phyloP scores from a whole-genome alignment of 2,329 filamentous ascomycete species.

The Monosporascus sp. region DNA sequence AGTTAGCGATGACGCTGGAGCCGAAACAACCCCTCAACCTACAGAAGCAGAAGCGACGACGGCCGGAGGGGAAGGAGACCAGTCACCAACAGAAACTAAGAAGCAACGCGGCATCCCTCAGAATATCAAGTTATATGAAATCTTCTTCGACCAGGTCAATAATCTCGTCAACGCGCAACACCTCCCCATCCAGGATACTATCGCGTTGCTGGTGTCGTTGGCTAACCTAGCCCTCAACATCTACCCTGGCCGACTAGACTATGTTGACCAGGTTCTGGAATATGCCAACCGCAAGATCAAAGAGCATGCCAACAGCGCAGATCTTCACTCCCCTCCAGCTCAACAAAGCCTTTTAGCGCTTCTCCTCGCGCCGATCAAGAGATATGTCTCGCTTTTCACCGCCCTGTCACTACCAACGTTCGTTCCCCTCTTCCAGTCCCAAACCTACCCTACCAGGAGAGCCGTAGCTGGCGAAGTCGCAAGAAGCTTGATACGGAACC shows the following conservation, averaged over 20 bases:
- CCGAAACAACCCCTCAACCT: constrained; percentile 31
- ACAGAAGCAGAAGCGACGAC: constrained; percentile 42
- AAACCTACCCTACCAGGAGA: constrained; percentile 86
- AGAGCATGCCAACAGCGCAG: constrained; percentile 90
- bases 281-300: constrained; percentile 83
- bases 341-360: constrained; percentile 87
- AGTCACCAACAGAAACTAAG: constrained; percentile 21
- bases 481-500: constrained; percentile 73
- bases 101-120: constrained; percentile 55
- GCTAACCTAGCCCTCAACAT: constrained; percentile 93
- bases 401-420: constrained; percentile 88
- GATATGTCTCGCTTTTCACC: constrained; percentile 94
- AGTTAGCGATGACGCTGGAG: constrained; percentile 22
- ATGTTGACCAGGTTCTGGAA: constrained; percentile 87
- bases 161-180: constrained; percentile 88
- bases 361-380: constrained; percentile 82
- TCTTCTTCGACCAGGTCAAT: constrained; percentile 95
- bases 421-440: constrained; percentile 80
- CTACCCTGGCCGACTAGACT: constrained; percentile 87
- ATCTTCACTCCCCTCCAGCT: constrained; percentile 79
- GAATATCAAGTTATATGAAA: constrained; percentile 87
- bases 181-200: constrained; percentile 89
- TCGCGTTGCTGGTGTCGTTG: constrained; percentile 88
- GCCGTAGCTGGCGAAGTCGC: constrained; percentile 88
- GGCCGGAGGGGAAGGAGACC: constrained; percentile 36